Evolutionary conservation across 2,329 filamentous ascomycete genomes (phyloP).

Genomic region (Davidsoniella neocaledoniae): DNA sequence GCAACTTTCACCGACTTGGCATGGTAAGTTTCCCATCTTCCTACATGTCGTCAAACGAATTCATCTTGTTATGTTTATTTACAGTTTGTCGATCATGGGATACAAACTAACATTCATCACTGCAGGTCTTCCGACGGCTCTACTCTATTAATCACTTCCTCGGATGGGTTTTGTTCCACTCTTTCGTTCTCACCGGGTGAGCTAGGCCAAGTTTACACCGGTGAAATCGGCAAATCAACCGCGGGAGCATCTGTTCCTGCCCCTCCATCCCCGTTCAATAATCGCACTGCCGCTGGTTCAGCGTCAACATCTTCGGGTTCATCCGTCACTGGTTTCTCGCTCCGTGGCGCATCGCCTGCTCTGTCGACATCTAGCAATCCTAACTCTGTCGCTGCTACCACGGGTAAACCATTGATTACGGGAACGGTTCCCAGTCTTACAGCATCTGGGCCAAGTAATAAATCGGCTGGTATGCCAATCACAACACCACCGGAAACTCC

Average conservation of each 20-base stretch:
- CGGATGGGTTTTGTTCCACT: constrained; percentile 91
- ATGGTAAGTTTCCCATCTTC: constrained; percentile 45
- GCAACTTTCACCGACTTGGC: constrained; percentile 93
- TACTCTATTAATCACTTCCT: constrained; percentile 79
- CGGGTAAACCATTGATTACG: constrained; percentile 41
- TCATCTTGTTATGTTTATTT: too few species aligned
- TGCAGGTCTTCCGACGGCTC: constrained; percentile 32
- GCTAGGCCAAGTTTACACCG: constrained; percentile 65
- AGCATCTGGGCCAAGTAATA: constrained; percentile 47
- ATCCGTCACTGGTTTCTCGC: constrained; percentile 15
- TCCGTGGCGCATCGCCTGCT: constrained; percentile 5
- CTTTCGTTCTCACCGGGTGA: constrained; percentile 73
- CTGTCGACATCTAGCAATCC: constrained; percentile 53
- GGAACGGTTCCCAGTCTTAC: constrained; percentile 63
- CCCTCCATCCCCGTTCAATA: constrained; percentile 40
- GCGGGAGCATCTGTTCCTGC: constrained; percentile 51
- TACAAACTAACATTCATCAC: neutral
- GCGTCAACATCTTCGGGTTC: constrained; percentile 68
- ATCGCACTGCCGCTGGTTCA: constrained; percentile 35
- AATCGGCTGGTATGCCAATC: constrained; percentile 49
- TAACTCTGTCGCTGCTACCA: constrained; percentile 17
- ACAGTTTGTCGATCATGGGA: too few species aligned
- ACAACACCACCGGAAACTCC: constrained; percentile 88
- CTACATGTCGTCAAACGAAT: neutral
- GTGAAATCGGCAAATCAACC: constrained; percentile 51